Percentiles rank a stretch among this genome's conserved stretches.
phyloP scores from a whole-genome alignment of 176 grass and related monocot species.

The Themeda triandra region DNA sequence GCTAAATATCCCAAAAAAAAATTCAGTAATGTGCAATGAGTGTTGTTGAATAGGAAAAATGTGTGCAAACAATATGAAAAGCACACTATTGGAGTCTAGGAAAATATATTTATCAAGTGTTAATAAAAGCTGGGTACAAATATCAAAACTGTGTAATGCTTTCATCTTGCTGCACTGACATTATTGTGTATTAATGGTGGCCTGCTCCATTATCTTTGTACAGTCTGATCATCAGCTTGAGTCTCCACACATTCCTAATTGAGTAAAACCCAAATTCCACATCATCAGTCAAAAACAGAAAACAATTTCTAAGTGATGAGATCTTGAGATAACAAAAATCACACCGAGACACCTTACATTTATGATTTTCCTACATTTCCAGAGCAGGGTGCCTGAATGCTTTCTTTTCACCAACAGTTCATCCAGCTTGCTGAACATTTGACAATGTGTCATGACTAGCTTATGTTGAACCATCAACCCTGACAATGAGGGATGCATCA shows the following conservation, averaged over 20 bases:
- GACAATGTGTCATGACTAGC: not conserved
- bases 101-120: not conserved
- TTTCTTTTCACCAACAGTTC: not conserved
- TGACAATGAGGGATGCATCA: not conserved
- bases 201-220: not conserved
- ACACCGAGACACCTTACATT: not conserved
- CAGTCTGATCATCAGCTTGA: not conserved
- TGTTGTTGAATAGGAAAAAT: not conserved
- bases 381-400: not conserved
- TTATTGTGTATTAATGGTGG: not conserved
- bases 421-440: not conserved
- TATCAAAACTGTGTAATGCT: not conserved
- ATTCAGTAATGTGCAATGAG: not conserved
- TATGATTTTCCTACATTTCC: not conserved
- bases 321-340: not conserved
- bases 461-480: not conserved
- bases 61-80: not conserved
- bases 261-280: not conserved
- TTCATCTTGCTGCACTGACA: not conserved
- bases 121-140: not conserved
- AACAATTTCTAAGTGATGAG: not conserved
- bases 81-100: not conserved
- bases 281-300: not conserved
- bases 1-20: not conserved
- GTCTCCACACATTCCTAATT: not conserved